A percentile compares a stretch with the other conserved stretches of the same genome.
Evolutionary conservation across 2,329 filamentous ascomycete genomes (phyloP).

Genomic region (Colletotrichum salicis): DNA sequence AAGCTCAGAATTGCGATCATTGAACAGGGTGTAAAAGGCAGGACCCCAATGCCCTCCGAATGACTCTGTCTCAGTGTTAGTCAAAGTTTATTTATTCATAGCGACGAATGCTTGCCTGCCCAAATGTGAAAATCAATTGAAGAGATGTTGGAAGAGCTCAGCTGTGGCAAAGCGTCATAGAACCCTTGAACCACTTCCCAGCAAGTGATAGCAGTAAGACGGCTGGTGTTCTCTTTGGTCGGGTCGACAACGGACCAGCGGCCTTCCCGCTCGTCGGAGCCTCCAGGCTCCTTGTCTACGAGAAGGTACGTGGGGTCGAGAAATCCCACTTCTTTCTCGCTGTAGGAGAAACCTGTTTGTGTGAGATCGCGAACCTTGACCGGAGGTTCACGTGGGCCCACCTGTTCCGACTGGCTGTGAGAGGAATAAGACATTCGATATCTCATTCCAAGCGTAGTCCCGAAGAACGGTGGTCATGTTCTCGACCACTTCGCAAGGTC

Average conservation of each 20-base stretch:
- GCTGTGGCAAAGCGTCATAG: conserved; percentile 13
- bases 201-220: conserved; percentile 15
- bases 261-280: background rate
- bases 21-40: conserved; percentile 2
- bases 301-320: conserved; percentile 5
- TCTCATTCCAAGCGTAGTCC: conserved; percentile 15
- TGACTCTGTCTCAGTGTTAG: background rate
- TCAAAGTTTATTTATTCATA: background rate
- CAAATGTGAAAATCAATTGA: conserved; percentile 16
- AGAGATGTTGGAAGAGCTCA: conserved; percentile 7
- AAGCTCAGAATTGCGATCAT: conserved; percentile 12
- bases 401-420: conserved; percentile 16
- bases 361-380: background rate
- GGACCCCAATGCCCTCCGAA: conserved; percentile 18
- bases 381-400: background rate
- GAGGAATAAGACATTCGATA: conserved; percentile 13
- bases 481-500: too few relatives aligned
- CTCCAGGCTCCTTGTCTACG: background rate
- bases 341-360: conserved; percentile 11
- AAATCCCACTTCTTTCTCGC: conserved; percentile 14
- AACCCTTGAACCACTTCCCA: conserved; percentile 23
- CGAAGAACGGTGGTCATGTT: conserved; percentile 16
- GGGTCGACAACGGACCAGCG: conserved; percentile 20
- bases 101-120: background rate
- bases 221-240: conserved; percentile 15